A percentile compares a stretch with the other conserved stretches of the same genome.
These are phyloP conservation scores for Parasitella parasitica DNA, from an alignment of 371 early-diverging fungal species.

Conservation along the genomic window DNA sequence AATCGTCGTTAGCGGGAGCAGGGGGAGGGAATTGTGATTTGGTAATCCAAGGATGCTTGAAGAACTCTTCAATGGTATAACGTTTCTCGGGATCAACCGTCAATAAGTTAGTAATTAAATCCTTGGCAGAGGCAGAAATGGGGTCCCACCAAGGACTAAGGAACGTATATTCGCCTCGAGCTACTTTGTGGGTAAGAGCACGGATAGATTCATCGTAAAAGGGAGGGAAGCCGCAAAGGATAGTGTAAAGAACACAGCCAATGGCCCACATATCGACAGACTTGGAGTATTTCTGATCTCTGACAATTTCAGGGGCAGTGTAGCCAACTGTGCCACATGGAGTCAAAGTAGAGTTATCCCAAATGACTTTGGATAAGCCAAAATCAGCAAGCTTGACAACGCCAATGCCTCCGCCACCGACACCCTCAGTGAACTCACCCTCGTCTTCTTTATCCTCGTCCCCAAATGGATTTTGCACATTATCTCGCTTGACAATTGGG, in stretches of 20 bases:
- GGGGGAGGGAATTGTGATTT: conserved; percentile 31
- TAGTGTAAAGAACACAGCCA: conserved; percentile 78
- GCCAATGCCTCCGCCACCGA: conserved; percentile 70
- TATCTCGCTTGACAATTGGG: conserved; percentile 33
- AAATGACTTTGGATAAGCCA: conserved; percentile 68
- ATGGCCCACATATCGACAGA: conserved; percentile 84
- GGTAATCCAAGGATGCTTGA: conserved; percentile 83
- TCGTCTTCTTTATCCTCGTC: conserved; percentile 52
- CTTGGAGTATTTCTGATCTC: conserved; percentile 66
- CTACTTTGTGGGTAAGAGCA: conserved; percentile 60
- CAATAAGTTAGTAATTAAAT: conserved; percentile 67
- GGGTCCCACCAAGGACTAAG: conserved; percentile 79
- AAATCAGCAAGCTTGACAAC: conserved; percentile 72
- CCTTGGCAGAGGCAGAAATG: conserved; percentile 66
- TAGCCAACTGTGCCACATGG: conserved; percentile 82
- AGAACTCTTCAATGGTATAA: conserved; percentile 64
- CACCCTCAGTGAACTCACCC: conserved; percentile 54
- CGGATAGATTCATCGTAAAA: conserved; percentile 71
- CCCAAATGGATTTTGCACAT: conserved; percentile 15
- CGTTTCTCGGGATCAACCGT: conserved; percentile 55
- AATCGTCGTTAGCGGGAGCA: neutral
- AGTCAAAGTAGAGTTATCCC: conserved; percentile 69
- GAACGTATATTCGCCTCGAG: conserved; percentile 63
- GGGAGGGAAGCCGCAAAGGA: conserved; percentile 78
- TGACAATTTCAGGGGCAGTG: conserved; percentile 78